phyloP scores from a whole-genome alignment of 2,329 filamentous ascomycete genomes.

The Biscogniauxia sp. region DNA sequence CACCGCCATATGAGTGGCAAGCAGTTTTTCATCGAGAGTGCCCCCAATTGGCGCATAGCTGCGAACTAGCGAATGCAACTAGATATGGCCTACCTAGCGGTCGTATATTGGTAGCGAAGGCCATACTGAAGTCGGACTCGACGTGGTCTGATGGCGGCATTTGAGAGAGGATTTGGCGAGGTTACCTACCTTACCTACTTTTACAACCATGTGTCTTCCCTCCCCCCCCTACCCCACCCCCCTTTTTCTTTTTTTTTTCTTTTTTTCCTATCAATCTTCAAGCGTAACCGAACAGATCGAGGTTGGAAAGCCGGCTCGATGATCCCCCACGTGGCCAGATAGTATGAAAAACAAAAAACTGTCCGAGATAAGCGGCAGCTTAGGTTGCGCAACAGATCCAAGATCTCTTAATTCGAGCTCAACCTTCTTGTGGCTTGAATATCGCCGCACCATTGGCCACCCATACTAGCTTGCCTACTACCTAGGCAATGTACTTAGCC shows the following conservation, averaged over 20 bases:
- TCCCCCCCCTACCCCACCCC: too few species aligned
- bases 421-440: not conserved
- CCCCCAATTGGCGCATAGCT: not conserved
- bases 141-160: not conserved
- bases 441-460: not conserved
- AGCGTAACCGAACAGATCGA: not conserved
- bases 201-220: too few species aligned
- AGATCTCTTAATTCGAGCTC: not conserved
- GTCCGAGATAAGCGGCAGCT: not conserved
- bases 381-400: not conserved
- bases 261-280: not conserved
- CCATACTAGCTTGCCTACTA: not conserved
- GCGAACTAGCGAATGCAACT: not conserved
- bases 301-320: not conserved
- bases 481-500: not conserved
- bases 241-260: not conserved
- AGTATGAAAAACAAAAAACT: not conserved
- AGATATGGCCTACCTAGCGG: not conserved
- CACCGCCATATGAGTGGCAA: not conserved
- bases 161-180: not conserved
- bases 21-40: not conserved
- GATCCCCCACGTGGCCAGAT: not conserved
- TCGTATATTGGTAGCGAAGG: not conserved
- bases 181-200: too few species aligned
- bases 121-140: not conserved